phyloP scores from a whole-genome alignment of 441 rosid species.

The Erodium chrysanthum region DNA sequence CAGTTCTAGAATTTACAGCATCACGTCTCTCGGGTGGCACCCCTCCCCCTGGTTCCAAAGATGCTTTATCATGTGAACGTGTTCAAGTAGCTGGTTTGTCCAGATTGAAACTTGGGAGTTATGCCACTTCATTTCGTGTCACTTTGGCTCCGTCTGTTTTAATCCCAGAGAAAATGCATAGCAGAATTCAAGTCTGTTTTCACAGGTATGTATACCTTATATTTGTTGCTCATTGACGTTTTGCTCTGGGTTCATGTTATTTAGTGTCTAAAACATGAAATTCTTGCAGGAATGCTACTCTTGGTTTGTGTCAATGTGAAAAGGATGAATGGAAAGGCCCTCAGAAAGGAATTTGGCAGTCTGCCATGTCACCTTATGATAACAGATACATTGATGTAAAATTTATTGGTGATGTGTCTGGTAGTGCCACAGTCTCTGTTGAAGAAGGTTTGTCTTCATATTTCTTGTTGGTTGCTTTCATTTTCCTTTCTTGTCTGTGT shows the following conservation, averaged over 20 bases:
- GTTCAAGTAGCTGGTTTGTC: conserved; percentile 61
- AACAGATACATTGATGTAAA: conserved; percentile 61
- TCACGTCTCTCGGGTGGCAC: conserved; percentile 18
- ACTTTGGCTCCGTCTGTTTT: conserved; percentile 40
- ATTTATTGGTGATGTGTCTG: conserved; percentile 39
- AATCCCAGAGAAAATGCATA: conserved; percentile 46
- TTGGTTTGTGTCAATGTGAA: conserved; percentile 53
- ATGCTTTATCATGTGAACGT: conserved; percentile 51
- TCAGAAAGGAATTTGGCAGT: conserved; percentile 52
- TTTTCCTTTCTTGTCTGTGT: conserved; percentile 3
- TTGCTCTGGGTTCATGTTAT: conserved; percentile 1
- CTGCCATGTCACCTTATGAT: conserved; percentile 66
- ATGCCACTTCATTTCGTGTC: conserved; percentile 45
- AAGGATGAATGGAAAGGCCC: conserved; percentile 59
- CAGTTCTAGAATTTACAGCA: conserved; percentile 41
- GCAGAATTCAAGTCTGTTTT: conserved; percentile 59
- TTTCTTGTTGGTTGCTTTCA: conserved; percentile 1
- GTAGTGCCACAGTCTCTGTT: conserved; percentile 39
- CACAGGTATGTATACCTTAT: conserved; percentile 37
- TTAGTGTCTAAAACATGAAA: conserved; percentile 8
- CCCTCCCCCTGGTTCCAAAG: conserved; percentile 25
- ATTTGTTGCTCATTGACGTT: not conserved
- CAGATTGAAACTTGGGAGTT: conserved; percentile 48
- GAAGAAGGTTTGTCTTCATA: conserved; percentile 41
- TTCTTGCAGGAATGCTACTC: conserved; percentile 63